Base-by-base conservation (phyloP, 2,329 filamentous ascomycete species). In the Verticillium albo-atrum region DNA sequence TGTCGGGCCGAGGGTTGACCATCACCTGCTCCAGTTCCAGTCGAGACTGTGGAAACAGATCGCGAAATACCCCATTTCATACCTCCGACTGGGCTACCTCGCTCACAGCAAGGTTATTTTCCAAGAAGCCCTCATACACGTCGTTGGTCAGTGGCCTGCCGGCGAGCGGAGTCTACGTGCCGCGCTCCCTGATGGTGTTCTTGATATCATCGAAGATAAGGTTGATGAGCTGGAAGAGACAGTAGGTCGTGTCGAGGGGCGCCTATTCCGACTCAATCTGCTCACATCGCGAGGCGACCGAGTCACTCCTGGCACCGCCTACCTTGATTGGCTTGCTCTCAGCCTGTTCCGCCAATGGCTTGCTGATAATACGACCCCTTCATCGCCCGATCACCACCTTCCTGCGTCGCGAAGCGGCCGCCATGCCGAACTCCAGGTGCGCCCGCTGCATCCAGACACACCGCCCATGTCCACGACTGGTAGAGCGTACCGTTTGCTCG, bases 151-250 rank as follows among this genome's bases (percentile, higher is more conserved):
- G 72, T 98, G 94, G 94, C 93, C 94, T 0, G 80, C 85, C 0
- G 92, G 89, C 17, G 85, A 92, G 67, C 85, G 89, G 27, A 91
- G 91, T 66, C 83, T 97, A 35, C 87, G 91, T 60, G 82, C 85
- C 61, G 81, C 89, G 30, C 81, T 96, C 47, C 90, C 93, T 0
- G 85, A 89, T 27, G 73, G 84, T 0, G 91, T 97, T 0, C 79
- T 97, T 10, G 92, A 97, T 66, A 82, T 97, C 35, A 96, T 97
- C 62, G 91, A 97, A 72, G 92, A 97, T 75, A 97, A 97, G 74
- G 92, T 95, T 5, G 92, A 96, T 66, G 93, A 97, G 72, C 81
- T 97, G 20, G 89, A 92, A 63, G 92, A 97, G 68, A 82, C 88
- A 7, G 91, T 96, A 63, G 83, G 86, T 35, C 87, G 89, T 28